phyloP scores from a whole-genome alignment of 345 rosid genomes.

The Stellera chamaejasme region DNA sequence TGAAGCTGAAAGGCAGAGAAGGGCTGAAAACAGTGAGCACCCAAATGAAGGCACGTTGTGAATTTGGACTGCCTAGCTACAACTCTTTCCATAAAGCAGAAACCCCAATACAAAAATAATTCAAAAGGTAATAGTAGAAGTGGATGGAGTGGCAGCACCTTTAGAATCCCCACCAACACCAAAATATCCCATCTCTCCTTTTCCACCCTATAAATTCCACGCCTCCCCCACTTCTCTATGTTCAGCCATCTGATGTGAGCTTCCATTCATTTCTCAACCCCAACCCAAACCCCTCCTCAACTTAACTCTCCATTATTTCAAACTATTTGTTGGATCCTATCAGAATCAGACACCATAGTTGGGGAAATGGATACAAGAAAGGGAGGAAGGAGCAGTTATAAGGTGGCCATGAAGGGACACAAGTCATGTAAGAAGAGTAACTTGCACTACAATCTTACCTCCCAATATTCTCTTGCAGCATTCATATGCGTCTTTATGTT shows the following conservation, averaged over 20 bases:
- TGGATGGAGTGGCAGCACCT: too few relatives aligned
- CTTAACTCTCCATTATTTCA: conserved; percentile 5
- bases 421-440: conserved; percentile 19
- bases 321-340: neutral
- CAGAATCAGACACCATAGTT: neutral
- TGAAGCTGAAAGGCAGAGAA: neutral
- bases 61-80: conserved; percentile 10
- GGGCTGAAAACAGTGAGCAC: conserved; percentile 4
- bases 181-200: too few relatives aligned
- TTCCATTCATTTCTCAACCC: neutral
- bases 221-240: too few relatives aligned
- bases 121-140: too few relatives aligned
- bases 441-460: conserved; percentile 13
- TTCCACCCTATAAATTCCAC: too few relatives aligned
- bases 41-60: conserved; percentile 11
- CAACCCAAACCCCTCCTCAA: neutral
- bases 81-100: conserved; percentile 16
- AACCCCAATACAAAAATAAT: neutral
- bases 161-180: too few relatives aligned
- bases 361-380: conserved; percentile 6
- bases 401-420: neutral
- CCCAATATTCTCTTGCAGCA: conserved; percentile 16
- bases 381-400: neutral
- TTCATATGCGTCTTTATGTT: conserved; percentile 21
- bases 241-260: too few relatives aligned